Evolutionary conservation across 2,329 filamentous ascomycete species (phyloP), one percentile per base, ranked within the genome.

Genomic region (Myriosclerotinia duriaeana): DNA sequence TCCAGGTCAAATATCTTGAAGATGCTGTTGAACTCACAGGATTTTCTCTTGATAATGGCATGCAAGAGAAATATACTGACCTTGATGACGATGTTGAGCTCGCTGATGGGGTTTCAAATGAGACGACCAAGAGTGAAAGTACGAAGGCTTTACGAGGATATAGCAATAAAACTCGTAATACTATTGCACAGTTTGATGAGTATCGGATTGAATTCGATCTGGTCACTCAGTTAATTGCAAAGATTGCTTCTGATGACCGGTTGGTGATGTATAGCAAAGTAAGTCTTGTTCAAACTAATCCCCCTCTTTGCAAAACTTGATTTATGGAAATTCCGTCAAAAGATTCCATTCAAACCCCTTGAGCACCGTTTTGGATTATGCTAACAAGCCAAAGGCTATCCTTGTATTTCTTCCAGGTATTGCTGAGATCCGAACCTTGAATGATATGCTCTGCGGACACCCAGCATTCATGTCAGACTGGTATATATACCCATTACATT

Each of bases 331-430:
- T 40, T 61, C 5, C 34, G 34, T 17, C 2, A 61, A 50, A 50
- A 50, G 2, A 50, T 40, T 15, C 12, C 6, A 17, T 38, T 15
- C 34, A 38, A 20, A 15, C 14, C 14, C n/a, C 22, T 38, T 38
- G n/a, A 38, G 30, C n/a, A 26, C 26, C 46, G 15, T 15, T 26
- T 52, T n/a, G 15, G 53, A 42, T 20, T 30, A n/a, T 53, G 14
- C 60, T 63, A 30, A 63, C 5, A 26, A 7, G 3, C 14, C 38
- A n/a, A 53, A 90, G 76, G 95, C 95, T 1, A 90, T 98, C 62
- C 79, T 99, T n/a, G 86, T 99, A 6, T 99, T 99, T 77, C 82
- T 99, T 72, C 95, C 95, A 8, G 95, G 95, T 76, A 92, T 98
- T 71, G 93, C 91, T 14, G 95, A 99, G 74, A 97, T 97, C 71